Percentiles rank a stretch among this genome's conserved stretches.
phyloP scores from a whole-genome alignment of 352 stramenopile genomes.

The Phytophthora tentaculata region DNA sequence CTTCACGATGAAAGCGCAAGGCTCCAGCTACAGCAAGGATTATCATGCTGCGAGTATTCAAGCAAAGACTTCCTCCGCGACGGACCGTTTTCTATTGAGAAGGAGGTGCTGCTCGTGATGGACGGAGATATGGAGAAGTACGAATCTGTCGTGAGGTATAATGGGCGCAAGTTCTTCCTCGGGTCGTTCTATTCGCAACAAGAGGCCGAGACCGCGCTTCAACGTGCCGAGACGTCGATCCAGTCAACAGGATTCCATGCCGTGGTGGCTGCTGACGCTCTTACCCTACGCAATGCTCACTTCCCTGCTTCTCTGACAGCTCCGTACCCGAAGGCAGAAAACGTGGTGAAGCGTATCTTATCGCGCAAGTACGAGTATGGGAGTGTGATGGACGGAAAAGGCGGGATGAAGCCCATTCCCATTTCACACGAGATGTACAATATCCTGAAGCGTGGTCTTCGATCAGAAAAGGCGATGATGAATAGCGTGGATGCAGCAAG shows the following conservation, averaged over 20 bases:
- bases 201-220: conserved; percentile 53
- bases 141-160: conserved; percentile 50
- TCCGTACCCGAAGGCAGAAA: conserved; percentile 50
- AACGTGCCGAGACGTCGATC: conserved; percentile 45
- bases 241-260: conserved; percentile 43
- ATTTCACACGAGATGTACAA: conserved; percentile 59
- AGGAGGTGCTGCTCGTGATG: conserved; percentile 46
- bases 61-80: conserved; percentile 40
- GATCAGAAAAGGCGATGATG: conserved; percentile 27
- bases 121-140: conserved; percentile 58
- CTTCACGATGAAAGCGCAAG: conserved; percentile 36
- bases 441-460: conserved; percentile 36
- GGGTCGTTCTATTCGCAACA: conserved; percentile 55
- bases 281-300: conserved; percentile 29
- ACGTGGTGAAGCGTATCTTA: conserved; percentile 47
- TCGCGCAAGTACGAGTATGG: conserved; percentile 63
- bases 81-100: conserved; percentile 55
- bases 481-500: conserved; percentile 30
- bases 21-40: conserved; percentile 23
- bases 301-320: conserved; percentile 46
- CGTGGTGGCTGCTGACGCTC: conserved; percentile 29
- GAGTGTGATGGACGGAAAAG: conserved; percentile 40
- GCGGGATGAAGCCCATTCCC: conserved; percentile 37
- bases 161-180: conserved; percentile 55
- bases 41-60: conserved; percentile 45